Conservation (phyloP, 176 grass and related monocot genomes). For the Chrysopogon serrulatus region DNA sequence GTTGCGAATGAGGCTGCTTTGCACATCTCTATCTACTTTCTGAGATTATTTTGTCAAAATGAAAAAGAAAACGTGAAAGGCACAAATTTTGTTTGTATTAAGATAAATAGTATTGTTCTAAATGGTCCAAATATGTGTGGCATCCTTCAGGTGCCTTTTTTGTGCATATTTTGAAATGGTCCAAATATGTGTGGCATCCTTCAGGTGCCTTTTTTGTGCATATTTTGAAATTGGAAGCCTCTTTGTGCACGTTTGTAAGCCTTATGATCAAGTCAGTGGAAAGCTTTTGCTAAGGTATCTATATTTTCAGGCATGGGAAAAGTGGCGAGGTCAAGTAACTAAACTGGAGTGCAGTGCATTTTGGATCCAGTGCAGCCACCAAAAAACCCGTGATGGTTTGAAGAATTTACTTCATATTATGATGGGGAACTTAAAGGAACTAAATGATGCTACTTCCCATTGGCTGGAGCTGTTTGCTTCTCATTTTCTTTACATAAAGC, state of each 20-base stretch:
- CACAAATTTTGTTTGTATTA: neutral
- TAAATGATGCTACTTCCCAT: slow-evolving; percentile 69
- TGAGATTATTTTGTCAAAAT: neutral
- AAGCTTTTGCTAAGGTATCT: slow-evolving; percentile 19
- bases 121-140: too few relatives aligned
- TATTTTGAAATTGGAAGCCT: neutral
- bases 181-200: neutral
- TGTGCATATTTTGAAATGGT: too few relatives aligned
- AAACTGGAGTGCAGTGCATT: slow-evolving; percentile 82
- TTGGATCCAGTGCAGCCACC: slow-evolving; percentile 90
- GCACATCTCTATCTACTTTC: neutral
- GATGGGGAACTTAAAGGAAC: slow-evolving; percentile 73
- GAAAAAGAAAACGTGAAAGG: neutral
- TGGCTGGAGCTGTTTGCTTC: slow-evolving; percentile 94
- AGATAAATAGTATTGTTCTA: neutral
- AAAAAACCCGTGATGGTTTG: slow-evolving; percentile 81
- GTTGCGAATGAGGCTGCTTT: neutral
- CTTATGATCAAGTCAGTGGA: slow-evolving; percentile 17
- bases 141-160: too few relatives aligned
- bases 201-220: neutral
- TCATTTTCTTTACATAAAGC: slow-evolving; percentile 90
- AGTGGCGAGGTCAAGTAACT: slow-evolving; percentile 87
- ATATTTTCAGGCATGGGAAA: slow-evolving; percentile 74
- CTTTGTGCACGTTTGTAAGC: neutral
- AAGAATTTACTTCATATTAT: slow-evolving; percentile 95